These are phyloP conservation scores for Aspergillus pseudoglaucus DNA, from an alignment of 2,329 filamentous ascomycete genomes.

Conservation along the genomic window DNA sequence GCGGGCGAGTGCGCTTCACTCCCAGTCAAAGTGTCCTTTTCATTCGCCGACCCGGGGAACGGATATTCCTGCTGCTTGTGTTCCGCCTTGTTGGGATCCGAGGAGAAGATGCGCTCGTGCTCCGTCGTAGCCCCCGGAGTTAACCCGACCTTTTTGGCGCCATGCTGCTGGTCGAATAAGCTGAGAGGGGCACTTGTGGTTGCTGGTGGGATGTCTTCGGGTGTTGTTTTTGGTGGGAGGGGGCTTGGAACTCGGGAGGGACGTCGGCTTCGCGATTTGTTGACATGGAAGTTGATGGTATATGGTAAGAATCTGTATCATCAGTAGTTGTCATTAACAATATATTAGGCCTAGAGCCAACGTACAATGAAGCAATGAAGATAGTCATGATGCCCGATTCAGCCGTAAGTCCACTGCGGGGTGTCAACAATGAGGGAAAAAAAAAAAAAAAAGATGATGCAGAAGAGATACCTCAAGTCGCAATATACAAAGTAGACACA, in stretches of 20 bases:
- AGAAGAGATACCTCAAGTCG: no score
- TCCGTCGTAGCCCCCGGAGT: slow-evolving; percentile 39
- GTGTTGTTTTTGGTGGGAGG: slow-evolving; percentile 17
- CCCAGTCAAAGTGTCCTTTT: slow-evolving; percentile 54
- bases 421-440: slow-evolving; percentile 4
- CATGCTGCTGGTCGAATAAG: slow-evolving; percentile 28
- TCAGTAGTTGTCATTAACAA: background rate
- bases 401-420: background rate
- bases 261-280: slow-evolving; percentile 28
- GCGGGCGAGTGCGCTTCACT: slow-evolving; percentile 68
- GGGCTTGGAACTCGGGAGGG: slow-evolving; percentile 34
- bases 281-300: slow-evolving; percentile 78
- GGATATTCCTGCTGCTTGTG: slow-evolving; percentile 21
- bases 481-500: no score
- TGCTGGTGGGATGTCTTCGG: slow-evolving; percentile 20
- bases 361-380: slow-evolving; percentile 55
- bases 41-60: slow-evolving; percentile 24
- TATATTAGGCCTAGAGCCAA: background rate
- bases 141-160: slow-evolving; percentile 17
- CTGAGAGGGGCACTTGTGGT: slow-evolving; percentile 22
- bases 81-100: slow-evolving; percentile 17
- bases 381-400: slow-evolving; percentile 46
- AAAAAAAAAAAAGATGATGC: background rate
- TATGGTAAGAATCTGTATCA: slow-evolving; percentile 73
- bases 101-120: slow-evolving; percentile 36